Conservation (phyloP, 192 early-diverging fungal species). For the Gamsiella multidivaricata region DNA sequence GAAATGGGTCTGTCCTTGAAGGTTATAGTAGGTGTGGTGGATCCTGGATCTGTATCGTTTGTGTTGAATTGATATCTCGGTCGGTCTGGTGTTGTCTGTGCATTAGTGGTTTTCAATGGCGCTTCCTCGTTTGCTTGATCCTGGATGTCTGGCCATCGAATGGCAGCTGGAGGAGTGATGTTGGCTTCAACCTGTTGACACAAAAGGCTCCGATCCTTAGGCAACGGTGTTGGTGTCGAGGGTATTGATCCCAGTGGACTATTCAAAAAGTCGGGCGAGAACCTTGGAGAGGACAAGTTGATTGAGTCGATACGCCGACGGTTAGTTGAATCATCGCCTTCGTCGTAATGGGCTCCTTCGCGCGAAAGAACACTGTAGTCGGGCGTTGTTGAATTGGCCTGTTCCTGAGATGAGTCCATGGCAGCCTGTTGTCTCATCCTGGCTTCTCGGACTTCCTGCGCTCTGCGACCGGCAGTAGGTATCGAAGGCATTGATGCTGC, state of each 20-base stretch:
- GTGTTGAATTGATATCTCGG: neutral
- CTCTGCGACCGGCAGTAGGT: conserved; percentile 3
- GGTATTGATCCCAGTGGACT: conserved; percentile 31
- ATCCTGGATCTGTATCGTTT: conserved; percentile 4
- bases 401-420: neutral
- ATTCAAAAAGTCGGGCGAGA: conserved; percentile 16
- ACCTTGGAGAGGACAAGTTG: conserved; percentile 15
- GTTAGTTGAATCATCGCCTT: conserved; percentile 21
- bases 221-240: conserved; percentile 29
- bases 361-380: neutral
- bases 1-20: conserved; percentile 17
- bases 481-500: conserved; percentile 4
- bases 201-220: neutral
- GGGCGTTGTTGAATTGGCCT: neutral
- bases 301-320: conserved; percentile 19
- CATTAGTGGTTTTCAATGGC: neutral
- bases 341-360: neutral
- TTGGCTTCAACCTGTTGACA: neutral
- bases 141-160: conserved; percentile 9
- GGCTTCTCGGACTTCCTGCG: conserved; percentile 11
- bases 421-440: conserved; percentile 12
- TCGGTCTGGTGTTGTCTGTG: conserved; percentile 19
- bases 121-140: too few relatives aligned
- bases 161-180: neutral
- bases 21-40: conserved; percentile 28